Percentiles rank a stretch among this genome's conserved stretches.
Evolutionary conservation across 2,329 filamentous ascomycete species (phyloP).

Genomic region (Paraconiothyrium brasiliense): DNA sequence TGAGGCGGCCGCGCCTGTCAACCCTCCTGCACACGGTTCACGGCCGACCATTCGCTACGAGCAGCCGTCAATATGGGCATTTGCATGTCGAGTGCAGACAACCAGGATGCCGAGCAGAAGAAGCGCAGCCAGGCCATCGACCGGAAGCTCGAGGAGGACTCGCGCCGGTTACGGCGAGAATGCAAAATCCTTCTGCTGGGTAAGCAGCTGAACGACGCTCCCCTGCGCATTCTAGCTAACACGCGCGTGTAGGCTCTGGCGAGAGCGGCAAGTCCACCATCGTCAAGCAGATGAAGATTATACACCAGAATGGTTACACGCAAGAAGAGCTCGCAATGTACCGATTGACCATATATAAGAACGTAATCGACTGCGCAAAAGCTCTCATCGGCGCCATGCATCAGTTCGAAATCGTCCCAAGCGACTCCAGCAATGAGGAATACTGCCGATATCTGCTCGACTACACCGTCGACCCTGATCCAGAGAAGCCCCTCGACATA

Average conservation of each 20-base stretch:
- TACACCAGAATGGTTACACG: slow-evolving; percentile 97
- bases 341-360: slow-evolving; percentile 97
- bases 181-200: slow-evolving; percentile 98
- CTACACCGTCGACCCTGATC: slow-evolving; percentile 90
- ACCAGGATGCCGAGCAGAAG: slow-evolving; percentile 90
- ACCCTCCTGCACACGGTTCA: slow-evolving; percentile 17
- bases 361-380: slow-evolving; percentile 95
- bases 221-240: slow-evolving; percentile 37
- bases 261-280: slow-evolving; percentile 99
- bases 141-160: slow-evolving; percentile 91
- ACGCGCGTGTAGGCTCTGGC: slow-evolving; percentile 75
- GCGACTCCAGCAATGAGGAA: slow-evolving; percentile 74
- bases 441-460: slow-evolving; percentile 83
- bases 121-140: slow-evolving; percentile 97
- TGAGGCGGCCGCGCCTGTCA: slow-evolving; percentile 12
- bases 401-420: slow-evolving; percentile 86
- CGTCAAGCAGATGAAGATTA: slow-evolving; percentile 99
- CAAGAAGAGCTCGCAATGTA: slow-evolving; percentile 94
- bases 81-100: slow-evolving; percentile 84
- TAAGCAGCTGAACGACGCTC: slow-evolving; percentile 58
- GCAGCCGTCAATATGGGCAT: slow-evolving; percentile 75
- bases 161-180: slow-evolving; percentile 89
- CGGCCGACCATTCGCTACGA: slow-evolving; percentile 38
- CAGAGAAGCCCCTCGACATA: slow-evolving; percentile 82
- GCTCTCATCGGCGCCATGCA: slow-evolving; percentile 90